A percentile compares a stretch with the other conserved stretches of the same genome.
phyloP scores from a whole-genome alignment of 495 filamentous ascomycete species.

The Lepidopterella palustris region DNA sequence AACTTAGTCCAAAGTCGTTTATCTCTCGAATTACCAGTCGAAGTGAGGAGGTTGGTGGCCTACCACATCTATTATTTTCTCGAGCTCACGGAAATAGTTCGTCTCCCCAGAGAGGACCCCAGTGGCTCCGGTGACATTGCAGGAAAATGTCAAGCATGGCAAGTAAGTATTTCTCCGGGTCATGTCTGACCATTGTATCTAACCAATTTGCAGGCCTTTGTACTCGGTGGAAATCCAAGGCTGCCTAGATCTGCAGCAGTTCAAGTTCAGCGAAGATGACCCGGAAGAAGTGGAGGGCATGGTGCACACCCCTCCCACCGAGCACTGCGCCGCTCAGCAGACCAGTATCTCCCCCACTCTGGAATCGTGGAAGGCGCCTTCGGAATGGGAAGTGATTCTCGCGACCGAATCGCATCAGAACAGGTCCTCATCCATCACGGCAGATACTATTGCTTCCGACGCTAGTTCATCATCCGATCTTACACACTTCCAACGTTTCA shows the following conservation, averaged over 20 bases:
- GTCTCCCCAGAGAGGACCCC: background rate
- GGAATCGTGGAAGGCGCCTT: conserved; percentile 20
- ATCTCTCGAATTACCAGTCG: conserved; percentile 15
- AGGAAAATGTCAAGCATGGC: conserved; percentile 3
- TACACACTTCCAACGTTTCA: conserved; percentile 30
- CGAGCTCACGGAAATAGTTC: no score
- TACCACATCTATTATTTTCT: no score
- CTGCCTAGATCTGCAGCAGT: conserved; percentile 13
- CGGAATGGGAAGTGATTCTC: conserved; percentile 21
- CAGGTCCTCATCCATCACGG: conserved; percentile 6
- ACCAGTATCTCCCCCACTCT: conserved; percentile 6
- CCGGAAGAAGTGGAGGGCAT: background rate
- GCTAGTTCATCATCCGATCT: background rate
- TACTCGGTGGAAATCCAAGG: conserved; percentile 22
- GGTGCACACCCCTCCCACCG: background rate
- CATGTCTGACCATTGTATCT: background rate
- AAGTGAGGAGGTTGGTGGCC: conserved; percentile 7
- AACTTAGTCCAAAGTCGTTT: conserved; percentile 18
- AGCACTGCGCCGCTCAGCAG: conserved; percentile 6
- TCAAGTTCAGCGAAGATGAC: conserved; percentile 10
- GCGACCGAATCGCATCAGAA: conserved; percentile 1
- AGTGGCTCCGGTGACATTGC: background rate
- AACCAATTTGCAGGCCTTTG: conserved; percentile 1
- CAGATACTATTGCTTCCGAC: background rate
- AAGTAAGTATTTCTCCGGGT: conserved; percentile 1